Percentiles rank a stretch among this genome's conserved stretches.
Evolutionary conservation across 352 stramenopile genomes (phyloP).

Genomic region (Globisporangium viniferum): DNA sequence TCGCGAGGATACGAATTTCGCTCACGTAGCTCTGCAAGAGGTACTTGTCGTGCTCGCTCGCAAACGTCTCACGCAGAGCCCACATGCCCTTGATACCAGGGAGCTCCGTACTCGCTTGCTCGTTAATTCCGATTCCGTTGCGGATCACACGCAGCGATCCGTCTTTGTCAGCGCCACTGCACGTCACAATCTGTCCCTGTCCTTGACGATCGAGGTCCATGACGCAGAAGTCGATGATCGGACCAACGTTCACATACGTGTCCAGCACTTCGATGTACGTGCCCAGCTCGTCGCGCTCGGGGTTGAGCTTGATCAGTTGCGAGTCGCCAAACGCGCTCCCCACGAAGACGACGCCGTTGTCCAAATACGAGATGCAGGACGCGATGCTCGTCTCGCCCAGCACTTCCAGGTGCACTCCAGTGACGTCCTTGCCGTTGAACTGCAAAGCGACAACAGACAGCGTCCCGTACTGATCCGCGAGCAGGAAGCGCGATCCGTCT

Average conservation of each 20-base stretch:
- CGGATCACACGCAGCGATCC: conserved; percentile 96
- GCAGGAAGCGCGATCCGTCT: conserved; percentile 85
- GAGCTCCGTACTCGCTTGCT: conserved; percentile 93
- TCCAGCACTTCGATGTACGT: conserved; percentile 94
- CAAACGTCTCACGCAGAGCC: conserved; percentile 86
- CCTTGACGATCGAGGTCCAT: conserved; percentile 93
- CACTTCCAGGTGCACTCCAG: conserved; percentile 88
- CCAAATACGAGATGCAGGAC: conserved; percentile 91
- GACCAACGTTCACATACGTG: conserved; percentile 96
- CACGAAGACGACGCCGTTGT: conserved; percentile 95
- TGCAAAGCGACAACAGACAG: conserved; percentile 89
- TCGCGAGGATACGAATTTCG: conserved; percentile 95
- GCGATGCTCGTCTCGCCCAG: conserved; percentile 92
- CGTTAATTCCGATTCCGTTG: conserved; percentile 98
- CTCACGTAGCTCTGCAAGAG: conserved; percentile 95
- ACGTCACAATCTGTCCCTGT: conserved; percentile 96
- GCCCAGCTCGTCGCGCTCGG: conserved; percentile 66
- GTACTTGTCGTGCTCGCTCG: conserved; percentile 91
- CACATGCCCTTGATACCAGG: conserved; percentile 98
- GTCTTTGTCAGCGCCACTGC: conserved; percentile 94
- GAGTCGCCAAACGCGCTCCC: conserved; percentile 94
- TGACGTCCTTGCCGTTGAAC: conserved; percentile 67
- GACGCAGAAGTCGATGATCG: conserved; percentile 98
- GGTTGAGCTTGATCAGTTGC: conserved; percentile 93
- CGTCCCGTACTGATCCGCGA: conserved; percentile 88